These are phyloP conservation scores for Magnusiomyces tetraspermus DNA, from an alignment of 1,139 yeast species.

Conservation along the genomic window DNA sequence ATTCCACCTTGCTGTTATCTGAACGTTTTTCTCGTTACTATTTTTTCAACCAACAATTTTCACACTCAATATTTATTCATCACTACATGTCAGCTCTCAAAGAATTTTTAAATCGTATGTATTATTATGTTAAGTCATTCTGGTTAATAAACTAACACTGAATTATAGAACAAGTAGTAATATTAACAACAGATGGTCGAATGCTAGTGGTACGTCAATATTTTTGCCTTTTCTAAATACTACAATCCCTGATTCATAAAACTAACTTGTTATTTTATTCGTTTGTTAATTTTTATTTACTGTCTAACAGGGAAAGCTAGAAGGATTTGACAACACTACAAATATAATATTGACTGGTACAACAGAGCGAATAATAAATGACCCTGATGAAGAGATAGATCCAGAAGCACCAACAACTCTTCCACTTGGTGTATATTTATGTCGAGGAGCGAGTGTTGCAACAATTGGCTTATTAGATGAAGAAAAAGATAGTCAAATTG, in stretches of 20 bases:
- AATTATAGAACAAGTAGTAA: conserved; percentile 9
- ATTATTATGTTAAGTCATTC: not conserved
- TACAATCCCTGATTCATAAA: not conserved
- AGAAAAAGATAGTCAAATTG: conserved; percentile 40
- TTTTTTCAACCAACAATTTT: too few species aligned
- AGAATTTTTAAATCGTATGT: conserved; percentile 11
- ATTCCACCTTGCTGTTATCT: too few species aligned
- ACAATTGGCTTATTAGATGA: conserved; percentile 64
- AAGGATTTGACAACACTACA: conserved; percentile 75
- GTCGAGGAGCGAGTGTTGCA: conserved; percentile 79
- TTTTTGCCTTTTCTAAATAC: not conserved
- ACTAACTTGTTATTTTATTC: conserved; percentile 16
- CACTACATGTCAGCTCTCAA: conserved; percentile 13
- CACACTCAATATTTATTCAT: not conserved
- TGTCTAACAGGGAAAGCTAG: conserved; percentile 46
- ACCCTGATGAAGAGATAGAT: conserved; percentile 28
- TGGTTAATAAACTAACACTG: not conserved
- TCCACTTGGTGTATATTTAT: conserved; percentile 53
- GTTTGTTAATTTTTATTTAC: conserved; percentile 12
- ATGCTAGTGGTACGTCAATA: conserved; percentile 12
- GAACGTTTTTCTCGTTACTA: too few species aligned
- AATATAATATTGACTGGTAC: conserved; percentile 58
- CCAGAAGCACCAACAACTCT: conserved; percentile 45
- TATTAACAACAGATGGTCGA: conserved; percentile 15
- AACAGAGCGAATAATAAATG: conserved; percentile 41